A percentile compares a stretch with the other conserved stretches of the same genome.
Conservation (phyloP, 1,284 basidiomycete species). For the Tranzscheliella williamsii region DNA sequence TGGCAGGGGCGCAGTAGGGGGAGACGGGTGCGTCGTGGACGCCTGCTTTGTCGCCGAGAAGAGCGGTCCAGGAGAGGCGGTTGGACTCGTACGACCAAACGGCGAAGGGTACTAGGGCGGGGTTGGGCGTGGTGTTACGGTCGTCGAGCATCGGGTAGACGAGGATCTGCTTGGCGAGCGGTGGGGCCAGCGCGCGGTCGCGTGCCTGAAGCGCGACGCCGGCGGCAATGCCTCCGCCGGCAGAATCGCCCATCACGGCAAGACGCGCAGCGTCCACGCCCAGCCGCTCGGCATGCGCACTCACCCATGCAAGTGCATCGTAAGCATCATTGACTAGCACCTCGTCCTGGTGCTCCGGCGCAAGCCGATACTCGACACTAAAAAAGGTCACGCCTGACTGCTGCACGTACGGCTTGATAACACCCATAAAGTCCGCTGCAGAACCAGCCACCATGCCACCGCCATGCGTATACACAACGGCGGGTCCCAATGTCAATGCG, state of each 20-base stretch:
- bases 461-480: constrained; percentile 16
- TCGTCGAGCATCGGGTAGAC: constrained; percentile 34
- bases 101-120: constrained; percentile 4
- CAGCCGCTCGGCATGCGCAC: constrained; percentile 7
- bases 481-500: constrained; percentile 3
- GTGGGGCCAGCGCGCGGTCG: constrained; percentile 7
- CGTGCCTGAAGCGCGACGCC: constrained; percentile 25
- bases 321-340: constrained; percentile 17
- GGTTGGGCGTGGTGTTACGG: constrained; percentile 10
- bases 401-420: not conserved
- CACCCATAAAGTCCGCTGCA: not conserved
- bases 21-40: constrained; percentile 7
- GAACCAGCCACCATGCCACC: constrained; percentile 20
- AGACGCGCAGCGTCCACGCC: constrained; percentile 13
- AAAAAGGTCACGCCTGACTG: constrained; percentile 7
- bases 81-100: constrained; percentile 17
- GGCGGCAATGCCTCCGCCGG: constrained; percentile 22
- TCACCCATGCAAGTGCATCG: constrained; percentile 21
- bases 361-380: constrained; percentile 15
- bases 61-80: constrained; percentile 11
- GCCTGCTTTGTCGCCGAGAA: constrained; percentile 7
- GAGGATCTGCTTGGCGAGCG: constrained; percentile 21
- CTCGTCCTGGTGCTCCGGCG: constrained; percentile 13
- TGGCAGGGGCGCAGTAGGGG: constrained; percentile 12
- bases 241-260: constrained; percentile 19